A percentile compares a stretch with the other conserved stretches of the same genome.
phyloP scores from a whole-genome alignment of 1,139 yeast genomes.

The Candida frijolesensis region DNA sequence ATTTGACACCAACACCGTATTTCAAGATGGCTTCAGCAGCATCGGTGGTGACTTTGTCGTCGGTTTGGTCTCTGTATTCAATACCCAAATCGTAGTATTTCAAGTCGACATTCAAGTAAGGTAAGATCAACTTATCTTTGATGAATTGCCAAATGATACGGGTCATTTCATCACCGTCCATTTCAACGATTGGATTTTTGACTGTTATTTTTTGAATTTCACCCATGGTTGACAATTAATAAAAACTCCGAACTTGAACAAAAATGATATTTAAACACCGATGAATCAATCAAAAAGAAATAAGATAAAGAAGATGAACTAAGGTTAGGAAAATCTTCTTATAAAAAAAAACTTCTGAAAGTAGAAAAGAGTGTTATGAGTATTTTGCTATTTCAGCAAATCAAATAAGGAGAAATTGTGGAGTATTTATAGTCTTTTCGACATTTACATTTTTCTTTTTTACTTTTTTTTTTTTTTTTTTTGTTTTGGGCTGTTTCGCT shows the following conservation, averaged over 20 bases:
- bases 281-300: background rate
- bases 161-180: conserved; percentile 97
- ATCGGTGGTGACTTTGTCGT: conserved; percentile 85
- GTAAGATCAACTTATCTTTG: conserved; percentile 77
- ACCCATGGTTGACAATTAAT: conserved; percentile 9
- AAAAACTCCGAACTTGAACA: conserved; percentile 2
- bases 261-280: background rate
- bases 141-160: conserved; percentile 89
- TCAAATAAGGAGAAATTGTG: background rate
- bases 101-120: conserved; percentile 84
- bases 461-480: background rate
- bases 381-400: background rate
- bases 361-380: background rate
- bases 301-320: background rate
- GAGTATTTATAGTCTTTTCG: background rate
- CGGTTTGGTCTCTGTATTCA: conserved; percentile 80
- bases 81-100: conserved; percentile 91
- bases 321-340: background rate
- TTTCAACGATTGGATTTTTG: conserved; percentile 85
- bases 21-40: conserved; percentile 89
- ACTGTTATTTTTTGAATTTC: conserved; percentile 64
- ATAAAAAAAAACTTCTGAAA: background rate
- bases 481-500: background rate
- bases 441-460: background rate
- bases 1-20: conserved; percentile 91